These are phyloP conservation scores for Dactylorhiza incarnata DNA, from an alignment of 106 monocot genomes.

Conservation along the genomic window DNA sequence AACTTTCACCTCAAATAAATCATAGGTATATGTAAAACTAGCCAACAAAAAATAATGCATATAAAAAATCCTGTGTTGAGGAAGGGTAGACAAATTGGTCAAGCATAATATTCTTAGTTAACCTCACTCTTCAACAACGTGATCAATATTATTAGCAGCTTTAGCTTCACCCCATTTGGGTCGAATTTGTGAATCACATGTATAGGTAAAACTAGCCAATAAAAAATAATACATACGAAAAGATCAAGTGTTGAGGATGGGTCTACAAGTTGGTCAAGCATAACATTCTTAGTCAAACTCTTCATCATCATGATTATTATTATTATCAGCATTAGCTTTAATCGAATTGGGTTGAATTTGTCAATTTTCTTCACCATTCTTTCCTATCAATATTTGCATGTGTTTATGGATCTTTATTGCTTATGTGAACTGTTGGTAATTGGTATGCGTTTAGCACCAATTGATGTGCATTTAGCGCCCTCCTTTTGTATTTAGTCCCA, in stretches of 20 bases:
- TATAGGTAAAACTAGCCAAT: too few relatives aligned
- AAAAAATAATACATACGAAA: background rate
- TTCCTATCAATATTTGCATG: background rate
- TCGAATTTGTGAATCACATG: too few relatives aligned
- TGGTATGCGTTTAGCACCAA: too few relatives aligned
- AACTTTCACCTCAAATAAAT: too few relatives aligned
- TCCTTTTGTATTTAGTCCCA: too few relatives aligned
- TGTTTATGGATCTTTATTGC: background rate
- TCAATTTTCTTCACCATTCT: background rate
- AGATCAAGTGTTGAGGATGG: background rate
- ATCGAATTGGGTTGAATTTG: background rate
- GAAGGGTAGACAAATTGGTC: background rate
- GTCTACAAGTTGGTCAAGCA: background rate
- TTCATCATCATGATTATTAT: background rate
- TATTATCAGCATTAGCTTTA: background rate
- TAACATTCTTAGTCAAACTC: background rate
- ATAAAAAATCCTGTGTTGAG: background rate
- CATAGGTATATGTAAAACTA: background rate
- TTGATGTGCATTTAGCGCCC: too few relatives aligned
- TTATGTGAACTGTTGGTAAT: background rate
- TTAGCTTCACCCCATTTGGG: too few relatives aligned
- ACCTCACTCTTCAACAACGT: background rate
- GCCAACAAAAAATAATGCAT: conserved; percentile 1
- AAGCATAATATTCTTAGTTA: background rate
- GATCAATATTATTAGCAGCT: background rate